Conservation (phyloP, 768 basidiomycete genomes). For the Megacollybia marginata region DNA sequence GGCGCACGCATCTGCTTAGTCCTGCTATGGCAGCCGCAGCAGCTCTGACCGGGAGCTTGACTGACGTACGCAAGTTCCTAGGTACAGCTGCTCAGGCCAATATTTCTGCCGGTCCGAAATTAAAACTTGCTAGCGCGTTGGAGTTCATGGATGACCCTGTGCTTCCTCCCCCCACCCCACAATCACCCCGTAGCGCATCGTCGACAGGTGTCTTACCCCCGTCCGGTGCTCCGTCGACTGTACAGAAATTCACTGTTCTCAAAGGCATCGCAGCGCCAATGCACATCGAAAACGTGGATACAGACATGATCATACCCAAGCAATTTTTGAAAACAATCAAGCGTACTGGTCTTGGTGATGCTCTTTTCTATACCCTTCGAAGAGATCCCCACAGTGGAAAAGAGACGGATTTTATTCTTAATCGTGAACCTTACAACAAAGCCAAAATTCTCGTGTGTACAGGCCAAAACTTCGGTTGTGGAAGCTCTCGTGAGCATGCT, state of each 20-base stretch:
- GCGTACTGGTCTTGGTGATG: slow-evolving; percentile 78
- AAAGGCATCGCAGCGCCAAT: slow-evolving; percentile 77
- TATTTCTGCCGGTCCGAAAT: slow-evolving; percentile 36
- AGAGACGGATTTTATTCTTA: slow-evolving; percentile 80
- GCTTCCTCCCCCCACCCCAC: slow-evolving; percentile 45
- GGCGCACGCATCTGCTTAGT: slow-evolving; percentile 81
- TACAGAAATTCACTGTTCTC: slow-evolving; percentile 59
- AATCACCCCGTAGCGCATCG: slow-evolving; percentile 25
- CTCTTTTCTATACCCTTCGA: slow-evolving; percentile 76
- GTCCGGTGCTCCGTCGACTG: slow-evolving; percentile 35
- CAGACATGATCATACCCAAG: slow-evolving; percentile 92
- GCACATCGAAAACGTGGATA: slow-evolving; percentile 81
- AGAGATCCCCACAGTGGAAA: slow-evolving; percentile 72
- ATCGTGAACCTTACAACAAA: slow-evolving; percentile 68
- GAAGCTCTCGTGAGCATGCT: slow-evolving; percentile 86
- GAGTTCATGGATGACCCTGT: slow-evolving; percentile 75
- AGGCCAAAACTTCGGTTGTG: slow-evolving; percentile 87
- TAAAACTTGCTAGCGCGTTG: slow-evolving; percentile 65
- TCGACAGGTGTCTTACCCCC: slow-evolving; percentile 29
- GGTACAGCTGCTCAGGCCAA: slow-evolving; percentile 36
- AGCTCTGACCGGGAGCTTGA: slow-evolving; percentile 77
- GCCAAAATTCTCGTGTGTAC: slow-evolving; percentile 78
- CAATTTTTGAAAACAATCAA: slow-evolving; percentile 91
- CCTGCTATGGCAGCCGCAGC: slow-evolving; percentile 93
- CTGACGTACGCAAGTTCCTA: slow-evolving; percentile 76